Evolutionary conservation across 2,329 filamentous ascomycete species (phyloP), one percentile per base, ranked within the genome.

Genomic region (Emmonsia crescens): DNA sequence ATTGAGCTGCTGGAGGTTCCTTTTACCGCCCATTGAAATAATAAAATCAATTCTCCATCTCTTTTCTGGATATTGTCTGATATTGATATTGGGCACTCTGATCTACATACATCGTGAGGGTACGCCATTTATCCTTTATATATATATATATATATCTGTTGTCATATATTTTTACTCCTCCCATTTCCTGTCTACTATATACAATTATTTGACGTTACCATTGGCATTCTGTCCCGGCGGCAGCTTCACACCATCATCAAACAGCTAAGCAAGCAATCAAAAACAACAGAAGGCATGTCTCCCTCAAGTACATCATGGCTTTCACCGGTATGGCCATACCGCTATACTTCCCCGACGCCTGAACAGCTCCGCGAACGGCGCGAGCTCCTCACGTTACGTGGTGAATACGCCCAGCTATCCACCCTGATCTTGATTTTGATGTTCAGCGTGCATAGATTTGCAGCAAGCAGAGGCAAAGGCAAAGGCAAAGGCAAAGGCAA

Each of bases 361-460:
- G 73, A 77, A 31, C 79, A 84, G 65, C 77, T 79, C 60, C 73
- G 79, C 55, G 75, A 76, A 31, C 77, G 83, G 42, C 77, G 83
- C 40, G 73, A 78, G 29, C 69, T 80, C 29, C 77, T 86, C n/a
- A 79, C 84, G 67, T 73, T 73, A 57, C 82, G 84, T 60, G 83
- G 81, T 8, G 71, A 76, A n/a, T 72, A 82, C 44, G 83, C 83
- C 19, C 83, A 85, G 69, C 71, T 78, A 64, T 84, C 83, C 1
- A 75, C 80, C 5, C 63, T 85, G 9, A 64, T 79, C 3, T 72
- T 80, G 16, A 68, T 78, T 31, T 66, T 83, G 16, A 65, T 75
- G 3, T 62, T 77, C 2, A 77, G 69, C n/a, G 31, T 71, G 8
- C 74, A 72, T 62, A 66, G 68, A 40, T 61, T 66, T 60, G 58